Base-by-base conservation (phyloP, 805 yeast species). In the Candida silvicultrix region DNA sequence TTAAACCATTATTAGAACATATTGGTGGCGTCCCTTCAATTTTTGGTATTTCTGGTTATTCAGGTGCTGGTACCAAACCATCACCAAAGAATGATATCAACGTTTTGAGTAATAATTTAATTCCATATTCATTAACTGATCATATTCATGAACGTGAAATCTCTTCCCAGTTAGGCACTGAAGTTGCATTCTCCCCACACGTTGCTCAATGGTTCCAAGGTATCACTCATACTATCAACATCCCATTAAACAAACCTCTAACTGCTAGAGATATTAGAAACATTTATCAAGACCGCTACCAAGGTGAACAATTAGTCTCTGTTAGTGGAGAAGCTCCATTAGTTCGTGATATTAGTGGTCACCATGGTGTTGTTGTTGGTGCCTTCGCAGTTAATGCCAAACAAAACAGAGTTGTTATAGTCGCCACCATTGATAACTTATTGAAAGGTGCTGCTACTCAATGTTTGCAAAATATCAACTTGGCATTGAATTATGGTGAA, bases 171-270 rank as follows among this genome's bases (percentile, higher is more conserved):
- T 72, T 94, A 49, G 95, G 95, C 3, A 68, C 70, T 38, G 77
- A 80, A 31, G 89, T 94, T 42, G 92, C 96, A 4, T 94, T 94
- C 66, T 80, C 86, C 53, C 99, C 99, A 19, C 99, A 94, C 61
- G 99, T 94, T 49, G 99, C 97, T 2, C 95, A 85, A 65, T 94
- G 99, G 99, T 94, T 94, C 81, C 98, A 95, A 70, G 99, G 99
- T 57, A 94, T 94, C 55, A 77, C 96, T 2, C 86, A 86, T 59
- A 92, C 99, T 19, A 83, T 94, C 45, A 82, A 89, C 38, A 85
- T 94, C 49, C 99, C 99, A 44, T 77, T 94, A 60, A 83, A 78
- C 57, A 71, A 77, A 50, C 71, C 74, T 37, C 69, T 90, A 53
- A 78, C 92, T 9, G 75, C 94, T 11, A 80, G 95, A 63, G 96